Evolutionary conservation across 306 rosid genomes (phyloP), one percentile per base, ranked within the genome.

Genomic region (Prunus armeniaca): DNA sequence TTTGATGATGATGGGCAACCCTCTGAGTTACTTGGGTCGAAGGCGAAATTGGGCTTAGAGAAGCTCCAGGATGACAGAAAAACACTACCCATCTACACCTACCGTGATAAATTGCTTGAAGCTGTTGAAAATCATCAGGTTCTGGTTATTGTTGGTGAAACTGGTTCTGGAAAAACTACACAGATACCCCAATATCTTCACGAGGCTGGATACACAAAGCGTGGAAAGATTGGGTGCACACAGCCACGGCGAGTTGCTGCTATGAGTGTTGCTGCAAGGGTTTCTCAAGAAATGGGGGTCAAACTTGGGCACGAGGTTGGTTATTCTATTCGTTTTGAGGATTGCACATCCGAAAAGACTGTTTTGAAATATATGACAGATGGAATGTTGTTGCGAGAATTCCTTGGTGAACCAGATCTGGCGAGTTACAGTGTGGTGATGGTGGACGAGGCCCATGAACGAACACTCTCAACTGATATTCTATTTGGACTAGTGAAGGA

Each of bases 401-500:
- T 95, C 84, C 94, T 95, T 80, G 93, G 99, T 15, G 97, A 95
- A 76, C 97, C 97, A 46, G 99, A 95, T 86, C 90, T 95, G 27
- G 89, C 89, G 49, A 80, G 97, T 85, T 95, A 95, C 77, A 94
- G 99, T 88, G 97, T 95, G 81, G 90, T 92, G 80, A 95, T 95
- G 99, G 97, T 95, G 89, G 99, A 95, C 75, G 99, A 95, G 93
- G 99, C 97, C 84, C 99, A 95, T 69, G 99, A 95, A 86, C 88
- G 99, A 68, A 95, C 99, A 75, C 96, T 95, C 66, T 95, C 99
- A 72, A 95, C 99, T 57, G 97, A 95, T 86, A 90, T 95, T 66
- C 83, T 95, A 71, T 95, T 95, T 88, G 99, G 96, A 51, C 83
- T 95, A 66, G 99, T 95, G 52, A 95, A 95, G 97, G 99, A 95